These are phyloP conservation scores for Linnemannia hyalina DNA, from an alignment of 192 early-diverging fungal species.

Conservation along the genomic window DNA sequence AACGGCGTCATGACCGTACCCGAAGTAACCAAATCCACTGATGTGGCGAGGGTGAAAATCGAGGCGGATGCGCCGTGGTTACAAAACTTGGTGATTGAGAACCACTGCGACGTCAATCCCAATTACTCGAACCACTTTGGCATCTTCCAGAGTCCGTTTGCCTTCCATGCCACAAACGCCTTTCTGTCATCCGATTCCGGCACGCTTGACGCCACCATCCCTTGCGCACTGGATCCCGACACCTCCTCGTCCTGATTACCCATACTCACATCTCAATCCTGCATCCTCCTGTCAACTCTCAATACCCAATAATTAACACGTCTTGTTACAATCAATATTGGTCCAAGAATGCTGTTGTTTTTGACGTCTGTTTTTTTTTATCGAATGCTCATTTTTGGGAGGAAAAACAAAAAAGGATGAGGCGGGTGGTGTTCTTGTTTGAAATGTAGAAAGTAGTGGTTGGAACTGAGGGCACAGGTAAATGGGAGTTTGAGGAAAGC, in stretches of 20 bases:
- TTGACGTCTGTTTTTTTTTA: background rate
- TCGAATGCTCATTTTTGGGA: background rate
- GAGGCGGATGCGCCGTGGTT: background rate
- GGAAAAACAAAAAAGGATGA: background rate
- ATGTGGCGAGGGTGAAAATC: background rate
- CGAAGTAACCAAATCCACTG: background rate
- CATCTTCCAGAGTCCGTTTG: constrained; percentile 24
- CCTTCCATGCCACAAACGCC: constrained; percentile 9
- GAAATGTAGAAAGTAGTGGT: background rate
- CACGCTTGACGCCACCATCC: background rate
- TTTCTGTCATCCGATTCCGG: background rate
- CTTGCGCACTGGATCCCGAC: background rate
- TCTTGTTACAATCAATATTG: background rate
- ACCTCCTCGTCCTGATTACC: background rate
- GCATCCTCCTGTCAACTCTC: background rate
- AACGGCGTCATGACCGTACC: constrained; percentile 2
- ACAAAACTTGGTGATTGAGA: constrained; percentile 26
- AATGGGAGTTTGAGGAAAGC: background rate
- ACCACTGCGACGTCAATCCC: constrained; percentile 4
- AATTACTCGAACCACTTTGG: constrained; percentile 17
- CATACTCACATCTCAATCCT: background rate
- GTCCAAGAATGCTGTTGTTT: background rate
- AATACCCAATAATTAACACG: background rate
- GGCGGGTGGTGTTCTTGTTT: background rate
- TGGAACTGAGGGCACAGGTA: background rate